Conservation (phyloP, 1,284 basidiomycete species). For the Melampsora larici-populina region DNA sequence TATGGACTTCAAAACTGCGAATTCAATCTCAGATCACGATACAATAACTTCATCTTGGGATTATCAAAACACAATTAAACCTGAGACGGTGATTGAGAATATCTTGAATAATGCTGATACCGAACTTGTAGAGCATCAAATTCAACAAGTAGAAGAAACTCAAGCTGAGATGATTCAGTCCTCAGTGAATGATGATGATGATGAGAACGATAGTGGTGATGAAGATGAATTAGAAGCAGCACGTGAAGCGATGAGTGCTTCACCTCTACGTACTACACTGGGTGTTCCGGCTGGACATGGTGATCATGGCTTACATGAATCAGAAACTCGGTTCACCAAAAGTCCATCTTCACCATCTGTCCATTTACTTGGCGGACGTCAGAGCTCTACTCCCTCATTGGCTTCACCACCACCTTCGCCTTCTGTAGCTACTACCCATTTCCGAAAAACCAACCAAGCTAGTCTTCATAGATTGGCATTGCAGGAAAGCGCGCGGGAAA, state of each 20-base stretch:
- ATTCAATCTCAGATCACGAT: slow-evolving; percentile 46
- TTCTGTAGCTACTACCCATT: no score
- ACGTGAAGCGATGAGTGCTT: slow-evolving; percentile 31
- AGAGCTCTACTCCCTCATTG: background rate
- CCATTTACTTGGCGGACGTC: background rate
- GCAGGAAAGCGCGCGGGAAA: no score
- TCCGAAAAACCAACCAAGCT: no score
- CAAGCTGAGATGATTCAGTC: background rate
- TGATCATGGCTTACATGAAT: slow-evolving; percentile 9
- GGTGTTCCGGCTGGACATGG: slow-evolving; percentile 34
- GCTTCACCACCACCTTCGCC: no score
- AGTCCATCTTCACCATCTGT: slow-evolving; percentile 6
- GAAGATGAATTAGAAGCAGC: slow-evolving; percentile 38
- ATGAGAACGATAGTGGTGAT: slow-evolving; percentile 4
- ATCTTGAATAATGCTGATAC: slow-evolving; percentile 47
- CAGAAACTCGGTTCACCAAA: background rate
- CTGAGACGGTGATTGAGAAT: slow-evolving; percentile 59
- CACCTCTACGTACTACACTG: slow-evolving; percentile 27
- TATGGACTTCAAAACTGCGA: slow-evolving; percentile 93
- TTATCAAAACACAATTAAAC: slow-evolving; percentile 57
- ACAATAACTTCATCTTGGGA: slow-evolving; percentile 56
- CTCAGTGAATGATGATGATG: background rate
- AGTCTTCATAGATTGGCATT: no score
- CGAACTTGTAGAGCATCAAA: slow-evolving; percentile 30
- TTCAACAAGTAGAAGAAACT: slow-evolving; percentile 27